phyloP scores from a whole-genome alignment of 768 basidiomycete species.

The Auricularia heimuer region DNA sequence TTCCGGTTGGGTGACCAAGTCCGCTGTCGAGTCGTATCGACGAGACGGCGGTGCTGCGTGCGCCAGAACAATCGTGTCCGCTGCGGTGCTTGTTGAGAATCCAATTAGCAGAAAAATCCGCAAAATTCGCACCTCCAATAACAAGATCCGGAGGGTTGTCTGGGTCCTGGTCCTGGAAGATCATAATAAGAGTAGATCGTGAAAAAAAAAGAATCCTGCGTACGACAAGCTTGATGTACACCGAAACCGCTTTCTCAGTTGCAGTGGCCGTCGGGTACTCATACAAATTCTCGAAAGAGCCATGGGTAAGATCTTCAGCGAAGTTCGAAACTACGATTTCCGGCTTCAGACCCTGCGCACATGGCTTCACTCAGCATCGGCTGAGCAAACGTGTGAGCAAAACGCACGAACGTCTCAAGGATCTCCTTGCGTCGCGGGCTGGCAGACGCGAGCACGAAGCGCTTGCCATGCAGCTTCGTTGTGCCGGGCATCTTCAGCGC shows the following conservation, averaged over 20 bases:
- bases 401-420: constrained; percentile 62
- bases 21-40: constrained; percentile 34
- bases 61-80: constrained; percentile 92
- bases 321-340: constrained; percentile 73
- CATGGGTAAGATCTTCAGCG: constrained; percentile 61
- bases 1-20: constrained; percentile 56
- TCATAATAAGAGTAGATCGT: neutral
- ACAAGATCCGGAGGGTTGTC: constrained; percentile 73
- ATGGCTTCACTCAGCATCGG: neutral
- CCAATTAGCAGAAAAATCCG: neutral
- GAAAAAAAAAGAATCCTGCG: constrained; percentile 14
- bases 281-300: constrained; percentile 57
- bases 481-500: constrained; percentile 18
- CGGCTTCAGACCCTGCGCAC: constrained; percentile 46
- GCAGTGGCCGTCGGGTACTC: constrained; percentile 74
- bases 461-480: constrained; percentile 62
- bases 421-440: constrained; percentile 83
- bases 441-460: constrained; percentile 77
- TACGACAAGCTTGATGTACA: constrained; percentile 74
- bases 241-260: constrained; percentile 73
- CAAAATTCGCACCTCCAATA: constrained; percentile 45
- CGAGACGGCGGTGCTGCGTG: constrained; percentile 44
- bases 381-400: too few species aligned
- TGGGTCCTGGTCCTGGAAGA: constrained; percentile 36
- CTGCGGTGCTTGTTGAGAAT: constrained; percentile 28